Evolutionary conservation across 2,329 filamentous ascomycete species (phyloP), one percentile per base, ranked within the genome.

Genomic region (Epichloe sp.): DNA sequence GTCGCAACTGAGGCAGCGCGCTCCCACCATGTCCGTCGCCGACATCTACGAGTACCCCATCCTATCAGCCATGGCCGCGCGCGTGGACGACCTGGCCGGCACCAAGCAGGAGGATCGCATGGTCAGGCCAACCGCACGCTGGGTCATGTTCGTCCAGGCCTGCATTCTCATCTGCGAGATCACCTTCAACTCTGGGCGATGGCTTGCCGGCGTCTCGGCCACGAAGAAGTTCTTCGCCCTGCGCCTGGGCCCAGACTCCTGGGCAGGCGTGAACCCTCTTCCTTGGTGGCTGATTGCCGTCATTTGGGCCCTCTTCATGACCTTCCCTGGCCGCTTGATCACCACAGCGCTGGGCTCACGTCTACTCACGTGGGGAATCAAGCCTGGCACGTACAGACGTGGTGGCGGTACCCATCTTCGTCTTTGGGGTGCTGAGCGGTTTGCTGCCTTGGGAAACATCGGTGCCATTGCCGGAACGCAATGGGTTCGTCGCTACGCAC

Each of bases 41-140:
- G 56, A 59, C 38, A 48, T 59, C 12, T 59, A 59, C 45, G 56
- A 57, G 38, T 44, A 57, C 17, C 56, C 56, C 6, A 49, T 47
- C 11, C 52, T 59, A 15, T 44, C 21, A 0, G 53, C 52, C 44
- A 58, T 58, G 57, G 40, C 56, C 2, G 35, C 44, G 1, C 56
- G 52, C 8, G 52, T 59, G 7, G 54, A 57, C 8, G 47, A 54
- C 12, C 56, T 59, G 19, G 44, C 51, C 12, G 54, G 49, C 23
- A 51, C 53, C 17, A 35, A 42, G n/a, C 51, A 53, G 5, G 36
- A 46, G 3, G 49, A 52, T 14, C 54, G 57, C 19, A 40, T 51
- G 17, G 57, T 58, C 17, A 48, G 36, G 47, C 55, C 56, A 4
- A 58, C 55, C n/a, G 48, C 57, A 6, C 55, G 55, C 10, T 54